Evolutionary conservation across 2,329 filamentous ascomycete species (phyloP).

Genomic region (Elsinoe batatas): DNA sequence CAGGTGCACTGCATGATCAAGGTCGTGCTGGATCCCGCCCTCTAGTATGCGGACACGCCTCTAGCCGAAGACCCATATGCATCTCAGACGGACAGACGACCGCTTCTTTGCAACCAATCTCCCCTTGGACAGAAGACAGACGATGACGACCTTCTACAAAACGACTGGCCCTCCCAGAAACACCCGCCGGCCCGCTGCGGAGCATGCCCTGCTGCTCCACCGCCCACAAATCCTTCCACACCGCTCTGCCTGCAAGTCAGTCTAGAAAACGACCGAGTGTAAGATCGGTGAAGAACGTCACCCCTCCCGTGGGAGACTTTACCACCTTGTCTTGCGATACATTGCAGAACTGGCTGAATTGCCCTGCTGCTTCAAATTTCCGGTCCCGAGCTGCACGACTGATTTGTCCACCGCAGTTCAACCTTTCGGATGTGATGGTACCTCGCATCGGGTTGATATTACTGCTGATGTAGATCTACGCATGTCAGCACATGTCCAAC

Average conservation of each 20-base stretch:
- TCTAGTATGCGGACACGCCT: not conserved
- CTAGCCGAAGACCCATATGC: conserved; percentile 1
- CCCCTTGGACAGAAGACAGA: not conserved
- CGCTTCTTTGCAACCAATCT: not conserved
- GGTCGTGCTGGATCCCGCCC: not conserved
- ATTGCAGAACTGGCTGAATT: conserved; percentile 39
- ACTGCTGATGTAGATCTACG: conserved; percentile 45
- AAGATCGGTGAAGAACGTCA: conserved; percentile 13
- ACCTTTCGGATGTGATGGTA: conserved; percentile 53
- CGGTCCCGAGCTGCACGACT: conserved; percentile 42
- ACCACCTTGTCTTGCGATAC: not conserved
- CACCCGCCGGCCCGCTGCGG: conserved; percentile 1
- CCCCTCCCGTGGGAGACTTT: not conserved
- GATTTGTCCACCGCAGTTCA: conserved; percentile 43
- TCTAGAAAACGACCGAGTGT: not conserved
- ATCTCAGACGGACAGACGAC: conserved; percentile 1
- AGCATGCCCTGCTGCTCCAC: not conserved
- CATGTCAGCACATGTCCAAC: not conserved
- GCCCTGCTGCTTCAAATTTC: conserved; percentile 33
- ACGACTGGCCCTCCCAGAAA: not conserved
- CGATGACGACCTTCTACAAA: conserved; percentile 4
- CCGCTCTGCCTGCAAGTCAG: not conserved
- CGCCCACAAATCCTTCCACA: not conserved
- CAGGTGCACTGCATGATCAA: not conserved
- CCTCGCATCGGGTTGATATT: conserved; percentile 54